These are phyloP conservation scores for Suaeda aralocaspica DNA, from an alignment of 148 eudicot species.

Conservation along the genomic window DNA sequence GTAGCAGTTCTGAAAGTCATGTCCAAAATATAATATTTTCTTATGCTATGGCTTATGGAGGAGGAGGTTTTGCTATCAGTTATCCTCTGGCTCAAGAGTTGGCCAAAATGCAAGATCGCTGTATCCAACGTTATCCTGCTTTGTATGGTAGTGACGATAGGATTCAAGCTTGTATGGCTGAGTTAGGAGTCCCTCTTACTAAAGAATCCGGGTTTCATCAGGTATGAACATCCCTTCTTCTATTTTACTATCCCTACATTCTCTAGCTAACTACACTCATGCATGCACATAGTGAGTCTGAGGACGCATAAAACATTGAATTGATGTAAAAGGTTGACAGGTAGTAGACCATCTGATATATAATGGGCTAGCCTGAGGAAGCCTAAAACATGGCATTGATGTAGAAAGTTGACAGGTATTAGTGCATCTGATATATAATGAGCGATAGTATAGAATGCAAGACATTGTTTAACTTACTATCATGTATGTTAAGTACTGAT, in stretches of 20 bases:
- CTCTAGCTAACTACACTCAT: too few species aligned
- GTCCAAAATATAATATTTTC: constrained; percentile 62
- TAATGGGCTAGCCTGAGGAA: too few species aligned
- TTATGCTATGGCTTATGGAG: constrained; percentile 85
- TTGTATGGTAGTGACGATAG: constrained; percentile 44
- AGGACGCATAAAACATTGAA: too few species aligned
- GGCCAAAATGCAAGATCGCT: constrained; percentile 39
- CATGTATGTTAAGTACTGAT: neutral
- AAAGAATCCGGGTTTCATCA: constrained; percentile 39
- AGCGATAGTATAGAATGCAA: too few species aligned
- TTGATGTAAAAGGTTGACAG: too few species aligned
- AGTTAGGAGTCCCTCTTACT: constrained; percentile 40
- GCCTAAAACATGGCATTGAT: too few species aligned
- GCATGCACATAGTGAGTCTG: too few species aligned
- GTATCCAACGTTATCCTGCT: constrained; percentile 37
- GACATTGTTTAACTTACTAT: neutral
- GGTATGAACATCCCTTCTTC: constrained; percentile 10
- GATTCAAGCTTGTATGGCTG: constrained; percentile 47
- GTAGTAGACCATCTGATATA: too few species aligned
- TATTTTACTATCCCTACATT: neutral
- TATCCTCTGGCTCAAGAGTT: constrained; percentile 35
- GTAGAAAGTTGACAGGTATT: too few species aligned
- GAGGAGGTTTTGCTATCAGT: constrained; percentile 84
- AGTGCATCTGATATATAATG: too few species aligned
- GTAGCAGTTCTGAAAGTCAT: constrained; percentile 53